These are phyloP conservation scores for Cudoniella acicularis DNA, from an alignment of 495 filamentous ascomycete genomes.

Conservation along the genomic window DNA sequence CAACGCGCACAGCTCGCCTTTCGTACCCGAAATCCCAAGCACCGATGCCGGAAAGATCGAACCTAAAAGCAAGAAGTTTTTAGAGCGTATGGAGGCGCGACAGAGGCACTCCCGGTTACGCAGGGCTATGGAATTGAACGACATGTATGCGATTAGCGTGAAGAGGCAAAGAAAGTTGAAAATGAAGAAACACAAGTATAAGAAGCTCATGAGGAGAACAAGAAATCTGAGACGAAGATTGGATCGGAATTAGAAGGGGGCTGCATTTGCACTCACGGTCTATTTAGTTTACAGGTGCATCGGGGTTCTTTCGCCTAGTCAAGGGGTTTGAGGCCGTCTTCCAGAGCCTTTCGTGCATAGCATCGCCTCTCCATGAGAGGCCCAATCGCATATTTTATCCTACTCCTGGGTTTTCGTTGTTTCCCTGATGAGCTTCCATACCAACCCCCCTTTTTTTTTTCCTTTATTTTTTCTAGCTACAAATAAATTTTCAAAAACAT, in stretches of 20 bases:
- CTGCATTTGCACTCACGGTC: background rate
- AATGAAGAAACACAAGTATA: slow-evolving; percentile 99
- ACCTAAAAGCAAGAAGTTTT: no score
- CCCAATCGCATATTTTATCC: background rate
- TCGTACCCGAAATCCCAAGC: slow-evolving; percentile 37
- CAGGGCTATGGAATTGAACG: slow-evolving; percentile 20
- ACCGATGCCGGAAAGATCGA: no score
- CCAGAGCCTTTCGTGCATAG: slow-evolving; percentile 1
- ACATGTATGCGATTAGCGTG: slow-evolving; percentile 71
- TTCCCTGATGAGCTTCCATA: background rate
- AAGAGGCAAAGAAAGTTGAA: slow-evolving; percentile 83
- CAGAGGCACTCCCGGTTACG: slow-evolving; percentile 41
- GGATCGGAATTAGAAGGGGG: slow-evolving; percentile 47
- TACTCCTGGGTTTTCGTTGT: background rate
- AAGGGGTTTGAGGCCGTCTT: background rate
- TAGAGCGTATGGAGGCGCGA: slow-evolving; percentile 50
- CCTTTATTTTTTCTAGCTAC: background rate
- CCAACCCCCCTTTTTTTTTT: background rate
- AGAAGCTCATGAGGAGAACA: slow-evolving; percentile 95
- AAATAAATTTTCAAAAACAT: no score
- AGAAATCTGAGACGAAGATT: slow-evolving; percentile 84
- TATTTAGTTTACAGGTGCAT: slow-evolving; percentile 10
- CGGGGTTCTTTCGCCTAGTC: slow-evolving; percentile 5
- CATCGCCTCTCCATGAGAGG: slow-evolving; percentile 21
- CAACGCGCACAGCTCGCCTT: slow-evolving; percentile 45